A percentile compares a stretch with the other conserved stretches of the same genome.
Conservation (phyloP, 805 yeast species). For the Nakazawaea anatomiae region DNA sequence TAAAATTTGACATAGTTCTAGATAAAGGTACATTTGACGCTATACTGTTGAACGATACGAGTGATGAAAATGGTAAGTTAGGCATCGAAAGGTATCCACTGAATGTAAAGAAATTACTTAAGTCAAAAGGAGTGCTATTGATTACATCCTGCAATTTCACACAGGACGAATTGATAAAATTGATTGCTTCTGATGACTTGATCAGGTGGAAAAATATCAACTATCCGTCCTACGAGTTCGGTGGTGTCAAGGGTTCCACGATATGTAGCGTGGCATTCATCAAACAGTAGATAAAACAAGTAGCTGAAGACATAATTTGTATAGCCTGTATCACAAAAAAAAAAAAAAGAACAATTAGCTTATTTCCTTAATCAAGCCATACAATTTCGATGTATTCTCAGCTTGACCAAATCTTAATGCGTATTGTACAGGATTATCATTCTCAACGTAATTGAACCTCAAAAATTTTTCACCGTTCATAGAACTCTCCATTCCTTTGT, state of each 20-base stretch:
- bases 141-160: constrained; percentile 96
- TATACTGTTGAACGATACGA: constrained; percentile 72
- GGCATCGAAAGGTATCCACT: constrained; percentile 57
- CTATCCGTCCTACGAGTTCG: constrained; percentile 83
- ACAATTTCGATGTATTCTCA: constrained; percentile 53
- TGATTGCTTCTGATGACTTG: constrained; percentile 43
- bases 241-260: constrained; percentile 84
- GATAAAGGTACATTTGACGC: constrained; percentile 98
- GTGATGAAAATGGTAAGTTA: constrained; percentile 37
- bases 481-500: constrained; percentile 84
- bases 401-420: constrained; percentile 68
- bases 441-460: constrained; percentile 62
- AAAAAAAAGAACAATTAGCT: constrained; percentile 15
- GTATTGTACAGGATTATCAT: constrained; percentile 71
- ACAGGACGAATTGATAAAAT: constrained; percentile 58
- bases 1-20: constrained; percentile 63
- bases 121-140: constrained; percentile 51
- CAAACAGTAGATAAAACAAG: constrained; percentile 18
- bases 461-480: constrained; percentile 78
- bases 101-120: constrained; percentile 53
- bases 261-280: constrained; percentile 82
- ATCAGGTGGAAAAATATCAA: constrained; percentile 58
- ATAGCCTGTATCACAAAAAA: neutral
- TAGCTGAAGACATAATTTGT: too few species aligned
- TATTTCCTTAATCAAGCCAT: constrained; percentile 39